phyloP scores from a whole-genome alignment of 2,329 filamentous ascomycete species.

The Ramularia endophylla region DNA sequence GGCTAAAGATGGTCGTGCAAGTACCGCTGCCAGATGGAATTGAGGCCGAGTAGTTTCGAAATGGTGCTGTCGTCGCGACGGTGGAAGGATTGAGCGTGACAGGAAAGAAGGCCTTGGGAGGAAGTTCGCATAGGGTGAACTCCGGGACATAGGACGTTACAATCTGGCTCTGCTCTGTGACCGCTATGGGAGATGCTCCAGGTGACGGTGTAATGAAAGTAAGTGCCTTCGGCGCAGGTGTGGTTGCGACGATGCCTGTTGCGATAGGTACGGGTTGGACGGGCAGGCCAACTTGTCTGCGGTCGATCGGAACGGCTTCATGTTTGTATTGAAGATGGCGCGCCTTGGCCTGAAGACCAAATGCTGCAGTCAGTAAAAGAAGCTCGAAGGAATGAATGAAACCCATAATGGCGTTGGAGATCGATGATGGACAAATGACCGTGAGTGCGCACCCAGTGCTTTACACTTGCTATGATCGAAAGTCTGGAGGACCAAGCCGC shows the following conservation, averaged over 20 bases:
- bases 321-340: slow-evolving; percentile 24
- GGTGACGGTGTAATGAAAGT: slow-evolving; percentile 39
- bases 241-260: slow-evolving; percentile 12
- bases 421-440: slow-evolving; percentile 1
- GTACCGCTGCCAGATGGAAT: slow-evolving; percentile 29
- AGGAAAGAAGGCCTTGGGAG: slow-evolving; percentile 32
- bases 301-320: slow-evolving; percentile 25
- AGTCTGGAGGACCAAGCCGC: background rate
- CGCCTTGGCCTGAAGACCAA: slow-evolving; percentile 17
- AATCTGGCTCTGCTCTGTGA: slow-evolving; percentile 40
- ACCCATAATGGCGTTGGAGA: slow-evolving; percentile 15
- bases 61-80: slow-evolving; percentile 29
- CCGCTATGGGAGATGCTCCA: slow-evolving; percentile 35
- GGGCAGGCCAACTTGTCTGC: slow-evolving; percentile 20
- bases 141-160: slow-evolving; percentile 38
- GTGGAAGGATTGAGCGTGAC: slow-evolving; percentile 19
- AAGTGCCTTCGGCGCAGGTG: slow-evolving; percentile 23
- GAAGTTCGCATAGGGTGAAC: slow-evolving; percentile 38
- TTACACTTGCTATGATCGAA: slow-evolving; percentile 3
- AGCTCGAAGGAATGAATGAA: slow-evolving; percentile 14
- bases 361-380: slow-evolving; percentile 8
- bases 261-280: slow-evolving; percentile 14
- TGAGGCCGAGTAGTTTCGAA: slow-evolving; percentile 32
- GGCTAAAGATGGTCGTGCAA: slow-evolving; percentile 38
- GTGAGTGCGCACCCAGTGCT: slow-evolving; percentile 15